phyloP scores from a whole-genome alignment of 208 protist genomes.

The Trypanosoma platydactyli region DNA sequence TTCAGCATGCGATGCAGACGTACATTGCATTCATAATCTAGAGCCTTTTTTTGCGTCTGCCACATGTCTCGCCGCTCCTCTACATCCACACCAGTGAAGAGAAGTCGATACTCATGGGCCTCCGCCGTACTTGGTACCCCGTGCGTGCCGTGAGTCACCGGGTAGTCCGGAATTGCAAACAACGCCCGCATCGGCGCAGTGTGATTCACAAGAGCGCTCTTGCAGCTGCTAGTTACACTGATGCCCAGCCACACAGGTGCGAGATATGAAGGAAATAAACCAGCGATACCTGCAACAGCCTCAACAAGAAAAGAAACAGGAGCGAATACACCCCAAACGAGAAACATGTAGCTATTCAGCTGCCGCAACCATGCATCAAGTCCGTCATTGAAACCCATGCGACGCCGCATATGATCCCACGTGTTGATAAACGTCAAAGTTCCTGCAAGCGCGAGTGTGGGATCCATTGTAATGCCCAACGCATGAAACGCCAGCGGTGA shows the following conservation, averaged over 20 bases:
- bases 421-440: conserved; percentile 59
- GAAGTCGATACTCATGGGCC: conserved; percentile 72
- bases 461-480: conserved; percentile 40
- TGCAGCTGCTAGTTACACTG: conserved; percentile 35
- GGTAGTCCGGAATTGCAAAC: conserved; percentile 47
- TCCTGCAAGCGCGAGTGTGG: conserved; percentile 55
- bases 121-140: conserved; percentile 59
- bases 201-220: conserved; percentile 55
- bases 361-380: conserved; percentile 55
- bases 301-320: conserved; percentile 25
- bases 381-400: conserved; percentile 66
- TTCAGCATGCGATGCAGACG: conserved; percentile 64
- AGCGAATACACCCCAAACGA: conserved; percentile 30
- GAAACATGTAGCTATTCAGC: conserved; percentile 17
- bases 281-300: conserved; percentile 3
- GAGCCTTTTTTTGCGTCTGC: conserved; percentile 68
- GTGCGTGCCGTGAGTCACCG: conserved; percentile 66
- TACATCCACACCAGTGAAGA: conserved; percentile 65
- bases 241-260: conserved; percentile 84
- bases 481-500: conserved; percentile 26
- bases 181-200: conserved; percentile 57
- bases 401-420: conserved; percentile 48
- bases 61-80: conserved; percentile 74
- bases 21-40: conserved; percentile 89
- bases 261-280: conserved; percentile 68